Conservation (phyloP, 2,329 filamentous ascomycete genomes). For the Sphaerulina vaccinii region DNA sequence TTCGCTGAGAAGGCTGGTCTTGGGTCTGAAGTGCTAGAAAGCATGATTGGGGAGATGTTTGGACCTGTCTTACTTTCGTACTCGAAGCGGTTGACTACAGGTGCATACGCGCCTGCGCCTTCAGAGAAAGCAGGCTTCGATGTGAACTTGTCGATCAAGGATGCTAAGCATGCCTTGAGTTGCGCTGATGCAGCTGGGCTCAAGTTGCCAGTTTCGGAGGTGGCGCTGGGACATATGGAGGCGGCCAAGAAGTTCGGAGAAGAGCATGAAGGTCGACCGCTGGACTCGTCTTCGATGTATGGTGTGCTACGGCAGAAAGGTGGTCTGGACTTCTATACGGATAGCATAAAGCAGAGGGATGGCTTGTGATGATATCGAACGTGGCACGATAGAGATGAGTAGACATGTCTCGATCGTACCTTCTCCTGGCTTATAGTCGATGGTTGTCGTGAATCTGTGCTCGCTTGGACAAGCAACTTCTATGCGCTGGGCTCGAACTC, state of each 20-base stretch:
- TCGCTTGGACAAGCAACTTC: too few species aligned
- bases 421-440: too few species aligned
- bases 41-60: conserved; percentile 44
- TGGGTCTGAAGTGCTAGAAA: conserved; percentile 44
- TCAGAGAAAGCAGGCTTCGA: conserved; percentile 22
- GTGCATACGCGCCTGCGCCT: conserved; percentile 43
- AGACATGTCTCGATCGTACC: too few species aligned
- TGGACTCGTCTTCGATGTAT: conserved; percentile 6
- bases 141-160: conserved; percentile 19
- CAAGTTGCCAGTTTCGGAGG: conserved; percentile 15
- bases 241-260: conserved; percentile 12
- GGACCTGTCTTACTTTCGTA: background rate
- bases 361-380: too few species aligned
- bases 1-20: conserved; percentile 49
- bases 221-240: conserved; percentile 16
- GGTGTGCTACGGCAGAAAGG: conserved; percentile 1
- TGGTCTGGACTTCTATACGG: conserved; percentile 2
- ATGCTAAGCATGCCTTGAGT: conserved; percentile 18
- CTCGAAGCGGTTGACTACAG: conserved; percentile 41
- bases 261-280: background rate
- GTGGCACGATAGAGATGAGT: too few species aligned
- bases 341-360: background rate
- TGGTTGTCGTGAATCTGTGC: too few species aligned
- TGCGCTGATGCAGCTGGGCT: conserved; percentile 11
- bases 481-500: too few species aligned